Evolutionary conservation across 441 rosid genomes (phyloP), one percentile per base, ranked within the genome.

Genomic region (Bocquillonia castaneifolia): DNA sequence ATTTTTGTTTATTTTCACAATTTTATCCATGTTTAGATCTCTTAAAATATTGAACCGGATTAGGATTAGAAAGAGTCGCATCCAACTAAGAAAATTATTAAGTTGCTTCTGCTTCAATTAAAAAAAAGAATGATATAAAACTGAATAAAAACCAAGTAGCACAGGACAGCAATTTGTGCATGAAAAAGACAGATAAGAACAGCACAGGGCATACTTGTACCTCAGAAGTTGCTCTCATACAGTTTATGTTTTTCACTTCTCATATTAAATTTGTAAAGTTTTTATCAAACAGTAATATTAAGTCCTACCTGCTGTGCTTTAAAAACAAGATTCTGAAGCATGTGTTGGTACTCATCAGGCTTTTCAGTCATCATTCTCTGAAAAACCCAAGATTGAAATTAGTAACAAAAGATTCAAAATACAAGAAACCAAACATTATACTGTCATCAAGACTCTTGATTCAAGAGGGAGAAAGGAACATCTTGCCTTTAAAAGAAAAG

Each of bases 291-390:
- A 15, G 52, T 53, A 15, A 18, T 71, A 63, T 26, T 67, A 32
- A 10, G 2, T 17, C 39, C 44, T 79, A 92, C 99, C 96, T 95
- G 99, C 75, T 95, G 99, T 64, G 99, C 99, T 82, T 85, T 92
- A 71, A 86, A 86, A 69, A 95, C 84, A 57, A 92, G 99, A 80
- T 87, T 95, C 81, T 95, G 98, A 69, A 95, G 92, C 97, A 88
- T 86, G 81, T 84, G 86, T 69, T 95, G 96, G 85, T 95, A 95
- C 74, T 88, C 90, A 64, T 92, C 98, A 60, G 98, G 97, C 57
- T 85, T 85, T 79, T 89, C 96, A 29, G 95, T 90, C 99, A 92
- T 95, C 99, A 92, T 95, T 81, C 97, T 88, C 99, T 95, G 86
- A 74, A 78, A 76, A 45, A 66, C 25, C 18, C 68, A 59, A 72